Percentiles rank a stretch among this genome's conserved stretches.
phyloP scores from a whole-genome alignment of 306 rosid species.

The Styphnolobium japonicum region DNA sequence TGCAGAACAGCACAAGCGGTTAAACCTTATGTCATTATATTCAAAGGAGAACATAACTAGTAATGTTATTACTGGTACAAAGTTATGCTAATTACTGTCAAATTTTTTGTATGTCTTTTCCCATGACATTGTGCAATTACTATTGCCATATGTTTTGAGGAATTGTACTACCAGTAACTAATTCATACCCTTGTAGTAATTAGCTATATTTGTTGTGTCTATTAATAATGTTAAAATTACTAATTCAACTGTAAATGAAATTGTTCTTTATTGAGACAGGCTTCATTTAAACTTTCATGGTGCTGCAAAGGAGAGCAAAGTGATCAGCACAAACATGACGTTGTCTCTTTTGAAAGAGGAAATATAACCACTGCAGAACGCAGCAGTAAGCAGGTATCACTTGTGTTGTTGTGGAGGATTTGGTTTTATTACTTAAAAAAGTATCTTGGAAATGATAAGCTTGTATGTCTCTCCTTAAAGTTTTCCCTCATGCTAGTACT shows the following conservation, averaged over 20 bases:
- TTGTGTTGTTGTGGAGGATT: conserved; percentile 19
- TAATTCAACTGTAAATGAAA: background rate
- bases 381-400: conserved; percentile 88
- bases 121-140: conserved; percentile 14
- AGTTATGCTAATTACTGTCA: conserved; percentile 4
- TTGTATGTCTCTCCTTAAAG: background rate
- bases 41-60: conserved; percentile 1
- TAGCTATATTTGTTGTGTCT: background rate
- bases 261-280: conserved; percentile 48
- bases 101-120: conserved; percentile 4
- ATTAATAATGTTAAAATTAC: conserved; percentile 4
- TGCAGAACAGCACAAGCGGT: conserved; percentile 12
- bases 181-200: background rate
- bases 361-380: conserved; percentile 95
- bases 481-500: background rate
- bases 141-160: conserved; percentile 3
- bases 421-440: conserved; percentile 22
- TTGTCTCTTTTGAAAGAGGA: conserved; percentile 93
- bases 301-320: conserved; percentile 78
- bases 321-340: conserved; percentile 89
- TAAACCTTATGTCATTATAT: conserved; percentile 5
- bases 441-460: background rate
- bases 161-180: conserved; percentile 15
- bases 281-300: conserved; percentile 92
- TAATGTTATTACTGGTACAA: background rate